Conservation (phyloP, 805 yeast species). For the Scheffersomyces amazonensis region DNA sequence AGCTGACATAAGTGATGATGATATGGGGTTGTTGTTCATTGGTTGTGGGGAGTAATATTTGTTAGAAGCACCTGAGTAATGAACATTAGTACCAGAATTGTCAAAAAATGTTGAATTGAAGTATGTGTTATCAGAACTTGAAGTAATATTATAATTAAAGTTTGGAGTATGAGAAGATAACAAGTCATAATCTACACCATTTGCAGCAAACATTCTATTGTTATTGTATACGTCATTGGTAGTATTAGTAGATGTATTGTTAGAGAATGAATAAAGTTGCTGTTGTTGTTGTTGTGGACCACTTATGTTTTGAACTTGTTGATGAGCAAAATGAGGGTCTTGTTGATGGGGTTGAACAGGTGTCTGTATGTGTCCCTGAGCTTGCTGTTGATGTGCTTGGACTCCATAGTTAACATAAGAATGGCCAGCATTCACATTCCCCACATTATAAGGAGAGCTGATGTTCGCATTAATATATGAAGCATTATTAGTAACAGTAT, state of each 20-base stretch:
- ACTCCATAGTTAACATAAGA: background rate
- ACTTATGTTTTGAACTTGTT: conserved; percentile 2
- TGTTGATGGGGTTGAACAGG: conserved; percentile 1
- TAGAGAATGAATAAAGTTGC: background rate
- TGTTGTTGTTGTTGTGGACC: conserved; percentile 2
- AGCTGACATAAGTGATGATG: background rate
- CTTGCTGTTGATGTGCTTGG: conserved; percentile 5
- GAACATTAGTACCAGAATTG: background rate
- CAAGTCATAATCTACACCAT: background rate
- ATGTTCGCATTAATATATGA: background rate
- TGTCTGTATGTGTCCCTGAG: too few species aligned
- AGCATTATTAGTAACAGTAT: background rate
- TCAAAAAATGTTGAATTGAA: background rate
- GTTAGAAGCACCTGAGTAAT: background rate
- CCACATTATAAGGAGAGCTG: background rate
- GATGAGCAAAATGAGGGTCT: too few species aligned
- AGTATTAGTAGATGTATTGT: background rate
- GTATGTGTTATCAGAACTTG: background rate
- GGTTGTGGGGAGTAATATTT: background rate
- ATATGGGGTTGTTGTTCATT: background rate
- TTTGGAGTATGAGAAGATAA: background rate
- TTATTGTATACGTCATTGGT: background rate
- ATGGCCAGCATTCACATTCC: background rate
- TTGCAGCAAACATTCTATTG: background rate
- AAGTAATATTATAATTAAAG: background rate